Evolutionary conservation across 495 filamentous ascomycete species (phyloP).

Genomic region (Gamarada debralockiae): DNA sequence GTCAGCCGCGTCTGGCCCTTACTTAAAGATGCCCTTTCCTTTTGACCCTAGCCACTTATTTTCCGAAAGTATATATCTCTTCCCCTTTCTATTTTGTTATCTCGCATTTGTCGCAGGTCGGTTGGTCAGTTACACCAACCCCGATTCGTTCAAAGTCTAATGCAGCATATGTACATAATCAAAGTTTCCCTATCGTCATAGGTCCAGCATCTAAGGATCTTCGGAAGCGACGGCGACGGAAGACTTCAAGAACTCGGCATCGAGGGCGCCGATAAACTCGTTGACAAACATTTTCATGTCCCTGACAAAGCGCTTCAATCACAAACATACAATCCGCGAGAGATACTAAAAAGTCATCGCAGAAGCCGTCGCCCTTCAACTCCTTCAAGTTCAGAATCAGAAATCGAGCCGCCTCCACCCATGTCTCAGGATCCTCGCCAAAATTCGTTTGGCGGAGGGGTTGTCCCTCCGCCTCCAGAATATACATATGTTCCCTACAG

Average conservation of each 20-base stretch:
- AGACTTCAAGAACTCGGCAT: conserved; percentile 14
- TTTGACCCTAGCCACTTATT: too few species aligned
- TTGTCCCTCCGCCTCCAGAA: too few species aligned
- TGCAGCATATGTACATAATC: too few species aligned
- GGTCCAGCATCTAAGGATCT: too few species aligned
- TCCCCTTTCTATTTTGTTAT: too few species aligned
- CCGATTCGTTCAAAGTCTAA: too few species aligned
- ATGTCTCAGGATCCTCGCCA: background rate
- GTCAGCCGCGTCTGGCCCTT: too few species aligned
- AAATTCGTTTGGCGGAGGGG: too few species aligned
- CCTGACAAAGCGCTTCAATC: conserved; percentile 6
- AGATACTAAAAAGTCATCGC: background rate
- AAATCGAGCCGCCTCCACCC: background rate
- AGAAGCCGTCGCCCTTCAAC: background rate
- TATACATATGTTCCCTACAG: background rate
- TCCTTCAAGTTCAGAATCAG: background rate
- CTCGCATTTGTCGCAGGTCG: background rate
- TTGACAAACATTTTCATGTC: conserved; percentile 21
- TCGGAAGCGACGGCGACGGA: background rate
- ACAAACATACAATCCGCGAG: conserved; percentile 3
- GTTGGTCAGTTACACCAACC: background rate
- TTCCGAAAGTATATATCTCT: too few species aligned
- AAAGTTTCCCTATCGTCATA: too few species aligned
- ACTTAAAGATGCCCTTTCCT: background rate
- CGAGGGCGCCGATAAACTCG: conserved; percentile 15